Percentiles rank a stretch among this genome's conserved stretches.
Conservation (phyloP, 2,329 filamentous ascomycete species). For the Alternaria ventricosa region DNA sequence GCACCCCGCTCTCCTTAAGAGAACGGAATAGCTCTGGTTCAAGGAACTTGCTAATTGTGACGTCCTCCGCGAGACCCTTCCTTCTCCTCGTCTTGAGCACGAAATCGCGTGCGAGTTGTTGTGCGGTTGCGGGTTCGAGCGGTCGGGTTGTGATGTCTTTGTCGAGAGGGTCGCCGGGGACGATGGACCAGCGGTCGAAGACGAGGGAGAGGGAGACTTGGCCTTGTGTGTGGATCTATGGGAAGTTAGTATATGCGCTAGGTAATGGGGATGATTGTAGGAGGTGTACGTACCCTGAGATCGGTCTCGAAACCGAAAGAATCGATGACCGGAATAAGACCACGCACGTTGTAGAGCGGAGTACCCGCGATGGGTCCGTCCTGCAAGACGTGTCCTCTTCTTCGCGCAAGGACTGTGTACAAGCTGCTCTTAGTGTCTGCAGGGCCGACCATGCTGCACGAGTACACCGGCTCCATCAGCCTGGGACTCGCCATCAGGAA, state of each 20-base stretch:
- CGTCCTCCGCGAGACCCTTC: slow-evolving; percentile 94
- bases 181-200: slow-evolving; percentile 95
- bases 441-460: slow-evolving; percentile 89
- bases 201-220: slow-evolving; percentile 88
- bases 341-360: slow-evolving; percentile 88
- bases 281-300: slow-evolving; percentile 61
- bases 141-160: slow-evolving; percentile 81
- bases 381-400: slow-evolving; percentile 90
- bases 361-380: slow-evolving; percentile 94
- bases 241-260: slow-evolving; percentile 5
- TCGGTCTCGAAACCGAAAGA: slow-evolving; percentile 98
- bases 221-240: slow-evolving; percentile 85
- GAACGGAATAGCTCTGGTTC: slow-evolving; percentile 92
- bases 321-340: slow-evolving; percentile 93
- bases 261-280: slow-evolving; percentile 10
- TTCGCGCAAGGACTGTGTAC: slow-evolving; percentile 88
- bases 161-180: slow-evolving; percentile 94
- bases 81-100: slow-evolving; percentile 92
- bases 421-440: slow-evolving; percentile 86
- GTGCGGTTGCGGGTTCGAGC: slow-evolving; percentile 84
- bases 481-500: slow-evolving; percentile 97
- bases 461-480: slow-evolving; percentile 95
- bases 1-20: slow-evolving; percentile 84
- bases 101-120: slow-evolving; percentile 92
- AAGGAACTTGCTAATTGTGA: slow-evolving; percentile 93